Evolutionary conservation across 2,329 filamentous ascomycete species (phyloP).

Genomic region (Camptophora hylomeconis): DNA sequence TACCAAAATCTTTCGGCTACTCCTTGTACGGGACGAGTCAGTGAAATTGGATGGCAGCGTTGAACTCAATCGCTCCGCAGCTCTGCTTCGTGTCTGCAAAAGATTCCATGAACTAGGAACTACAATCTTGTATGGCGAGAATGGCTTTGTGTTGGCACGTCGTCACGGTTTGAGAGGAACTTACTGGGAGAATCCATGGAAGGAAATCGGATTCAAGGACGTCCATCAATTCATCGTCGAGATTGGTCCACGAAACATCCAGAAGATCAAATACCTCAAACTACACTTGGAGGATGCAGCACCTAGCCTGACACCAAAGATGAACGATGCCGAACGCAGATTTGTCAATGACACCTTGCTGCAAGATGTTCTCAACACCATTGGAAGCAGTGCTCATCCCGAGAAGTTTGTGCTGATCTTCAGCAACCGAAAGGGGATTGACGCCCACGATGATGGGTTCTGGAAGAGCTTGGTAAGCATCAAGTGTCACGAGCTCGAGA

Average conservation of each 20-base stretch:
- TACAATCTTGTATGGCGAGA: slow-evolving; percentile 37
- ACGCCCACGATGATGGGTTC: too few relatives aligned
- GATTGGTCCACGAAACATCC: slow-evolving; percentile 35
- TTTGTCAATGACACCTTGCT: slow-evolving; percentile 36
- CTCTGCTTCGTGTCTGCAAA: slow-evolving; percentile 34
- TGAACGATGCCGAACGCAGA: slow-evolving; percentile 22
- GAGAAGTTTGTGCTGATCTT: too few relatives aligned
- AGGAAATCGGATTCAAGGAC: slow-evolving; percentile 36
- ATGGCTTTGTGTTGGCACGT: slow-evolving; percentile 33
- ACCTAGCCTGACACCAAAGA: slow-evolving; percentile 20
- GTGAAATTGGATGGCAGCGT: slow-evolving; percentile 24
- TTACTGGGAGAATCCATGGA: slow-evolving; percentile 29
- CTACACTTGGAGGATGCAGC: slow-evolving; percentile 32
- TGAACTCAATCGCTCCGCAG: slow-evolving; percentile 29
- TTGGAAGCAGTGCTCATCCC: too few relatives aligned
- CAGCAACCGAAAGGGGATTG: too few relatives aligned
- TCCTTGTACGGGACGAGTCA: slow-evolving; percentile 24
- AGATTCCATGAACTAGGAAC: slow-evolving; percentile 33
- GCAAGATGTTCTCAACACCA: slow-evolving; percentile 30
- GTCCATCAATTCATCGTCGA: slow-evolving; percentile 31
- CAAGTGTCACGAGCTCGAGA: too few relatives aligned
- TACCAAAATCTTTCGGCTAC: slow-evolving; percentile 33
- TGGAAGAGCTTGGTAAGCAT: too few relatives aligned
- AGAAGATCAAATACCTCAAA: slow-evolving; percentile 32
- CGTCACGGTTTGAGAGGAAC: slow-evolving; percentile 21